Percentiles rank a stretch among this genome's conserved stretches.
These are phyloP conservation scores for Xerocomus potaroensis DNA, from an alignment of 768 basidiomycete species.

Conservation along the genomic window DNA sequence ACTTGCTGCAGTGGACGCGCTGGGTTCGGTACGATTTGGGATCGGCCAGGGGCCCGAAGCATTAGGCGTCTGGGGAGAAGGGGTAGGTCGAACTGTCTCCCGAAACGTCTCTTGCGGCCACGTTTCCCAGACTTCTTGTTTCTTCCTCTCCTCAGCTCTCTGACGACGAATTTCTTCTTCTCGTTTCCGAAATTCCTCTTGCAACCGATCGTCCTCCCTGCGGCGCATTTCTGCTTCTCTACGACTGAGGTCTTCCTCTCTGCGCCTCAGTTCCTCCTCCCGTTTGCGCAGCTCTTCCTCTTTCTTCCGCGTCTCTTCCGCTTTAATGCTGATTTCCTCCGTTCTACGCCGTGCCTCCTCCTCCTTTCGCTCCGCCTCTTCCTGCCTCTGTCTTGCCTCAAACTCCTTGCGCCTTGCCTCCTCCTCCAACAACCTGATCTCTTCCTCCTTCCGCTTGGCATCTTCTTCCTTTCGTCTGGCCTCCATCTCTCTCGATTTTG, in stretches of 20 bases:
- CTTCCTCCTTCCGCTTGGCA: conserved; percentile 21
- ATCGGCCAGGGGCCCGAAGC: conserved; percentile 30
- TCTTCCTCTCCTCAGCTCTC: conserved; percentile 30
- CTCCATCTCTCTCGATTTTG: conserved; percentile 27
- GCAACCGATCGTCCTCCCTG: conserved; percentile 23
- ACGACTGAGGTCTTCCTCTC: conserved; percentile 31
- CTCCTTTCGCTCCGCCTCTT: conserved; percentile 28
- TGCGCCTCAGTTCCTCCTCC: conserved; percentile 27
- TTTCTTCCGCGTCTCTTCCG: conserved; percentile 23
- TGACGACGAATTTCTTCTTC: conserved; percentile 31
- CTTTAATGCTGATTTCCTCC: conserved; percentile 24
- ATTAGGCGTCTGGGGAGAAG: conserved; percentile 27
- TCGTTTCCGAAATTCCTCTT: conserved; percentile 29
- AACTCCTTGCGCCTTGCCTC: conserved; percentile 28
- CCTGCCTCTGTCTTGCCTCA: conserved; percentile 29
- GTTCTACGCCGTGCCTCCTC: conserved; percentile 25
- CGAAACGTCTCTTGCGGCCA: conserved; percentile 26
- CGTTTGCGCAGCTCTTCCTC: conserved; percentile 24
- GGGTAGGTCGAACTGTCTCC: conserved; percentile 20
- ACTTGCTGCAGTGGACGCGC: conserved; percentile 29
- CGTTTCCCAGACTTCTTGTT: conserved; percentile 25
- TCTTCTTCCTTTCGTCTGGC: conserved; percentile 29
- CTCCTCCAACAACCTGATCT: conserved; percentile 24
- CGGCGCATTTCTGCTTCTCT: conserved; percentile 31
- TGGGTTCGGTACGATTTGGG: conserved; percentile 30